Base-by-base conservation (phyloP, 1,284 basidiomycete species). In the Cutaneotrichosporon sp. region DNA sequence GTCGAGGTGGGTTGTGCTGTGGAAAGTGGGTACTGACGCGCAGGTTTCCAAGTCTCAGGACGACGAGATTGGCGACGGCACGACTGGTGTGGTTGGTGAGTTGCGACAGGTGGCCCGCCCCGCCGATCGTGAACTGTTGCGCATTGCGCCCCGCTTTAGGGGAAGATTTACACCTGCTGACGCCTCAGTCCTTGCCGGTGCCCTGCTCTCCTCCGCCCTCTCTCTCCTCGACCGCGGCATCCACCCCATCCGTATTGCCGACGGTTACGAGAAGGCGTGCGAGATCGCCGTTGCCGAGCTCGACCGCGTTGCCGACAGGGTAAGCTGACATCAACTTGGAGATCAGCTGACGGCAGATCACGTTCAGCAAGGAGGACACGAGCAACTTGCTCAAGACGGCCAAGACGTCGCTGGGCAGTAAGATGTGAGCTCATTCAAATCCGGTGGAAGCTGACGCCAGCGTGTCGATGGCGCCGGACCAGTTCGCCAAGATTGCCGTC, bases 11-110 rank as follows among this genome's bases (percentile, higher is more conserved):
- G 61, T 42, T 44, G 8, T 4, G 8, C 14, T 22, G 12, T 3
- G 21, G 20, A 9, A 5, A 10, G 5, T 17, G 45, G 53, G n/a
- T n/a, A n/a, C 57, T 58, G 46, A 63, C 50, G 33, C 26, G 13
- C 53, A 66, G 64, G 70, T 72, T 18, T 93, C 90, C 46, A 93
- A 93, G 79, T 92, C 88, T 69, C 94, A 99, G 79, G 94, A 99
- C 72, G 93, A 97, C 76, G 94, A 99, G 79, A 96, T 99, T 73
- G 94, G 96, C 45, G 94, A 99, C 77, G 96, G 94, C 53, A 98
- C 94, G 10, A 98, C 94, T 34, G 96, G 94, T 75, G 94, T 99
- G 56, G 94, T 97, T 63, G 91, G 90, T 92, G 72, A 73, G 90
- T 81, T 4, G 17, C 26, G 10, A 5, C 26, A 5, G 10, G 5